phyloP scores from a whole-genome alignment of 2,329 filamentous ascomycete species.

The Penicillium sp. region DNA sequence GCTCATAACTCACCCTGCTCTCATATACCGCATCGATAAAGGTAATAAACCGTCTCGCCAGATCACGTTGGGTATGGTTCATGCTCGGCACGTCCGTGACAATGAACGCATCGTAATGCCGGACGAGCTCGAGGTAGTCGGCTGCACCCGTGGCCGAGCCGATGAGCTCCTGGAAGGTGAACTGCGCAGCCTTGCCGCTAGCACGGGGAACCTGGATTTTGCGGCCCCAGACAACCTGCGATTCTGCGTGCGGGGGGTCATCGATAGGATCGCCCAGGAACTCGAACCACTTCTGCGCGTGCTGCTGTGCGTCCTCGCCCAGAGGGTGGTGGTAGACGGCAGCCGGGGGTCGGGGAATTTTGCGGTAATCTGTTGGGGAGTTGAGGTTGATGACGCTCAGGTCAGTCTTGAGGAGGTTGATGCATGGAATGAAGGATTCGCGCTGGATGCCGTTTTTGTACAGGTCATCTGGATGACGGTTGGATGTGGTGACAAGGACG shows the following conservation, averaged over 20 bases:
- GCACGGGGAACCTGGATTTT: conserved; percentile 84
- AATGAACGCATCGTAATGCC: conserved; percentile 88
- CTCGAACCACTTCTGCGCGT: conserved; percentile 92
- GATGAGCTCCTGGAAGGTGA: conserved; percentile 90
- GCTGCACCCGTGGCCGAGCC: conserved; percentile 85
- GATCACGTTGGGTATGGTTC: conserved; percentile 80
- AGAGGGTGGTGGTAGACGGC: conserved; percentile 92
- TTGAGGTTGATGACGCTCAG: conserved; percentile 92
- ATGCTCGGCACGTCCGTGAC: conserved; percentile 90
- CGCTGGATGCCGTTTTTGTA: conserved; percentile 98
- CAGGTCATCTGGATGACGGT: conserved; percentile 91
- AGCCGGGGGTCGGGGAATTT: conserved; percentile 87
- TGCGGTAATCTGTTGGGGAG: conserved; percentile 93
- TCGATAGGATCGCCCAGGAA: conserved; percentile 83
- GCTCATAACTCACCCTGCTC: conserved; percentile 48
- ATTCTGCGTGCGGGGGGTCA: conserved; percentile 73
- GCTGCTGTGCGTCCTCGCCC: conserved; percentile 70
- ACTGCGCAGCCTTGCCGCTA: conserved; percentile 83
- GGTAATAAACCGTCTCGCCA: conserved; percentile 91
- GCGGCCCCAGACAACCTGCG: conserved; percentile 87
- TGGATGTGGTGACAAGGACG: conserved; percentile 92
- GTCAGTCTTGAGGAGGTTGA: conserved; percentile 80
- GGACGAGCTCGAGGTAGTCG: conserved; percentile 89
- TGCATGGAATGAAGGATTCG: conserved; percentile 91
- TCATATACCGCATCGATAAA: conserved; percentile 98